phyloP scores from a whole-genome alignment of 1,139 yeast genomes.

The Kodamaea fungicola region DNA sequence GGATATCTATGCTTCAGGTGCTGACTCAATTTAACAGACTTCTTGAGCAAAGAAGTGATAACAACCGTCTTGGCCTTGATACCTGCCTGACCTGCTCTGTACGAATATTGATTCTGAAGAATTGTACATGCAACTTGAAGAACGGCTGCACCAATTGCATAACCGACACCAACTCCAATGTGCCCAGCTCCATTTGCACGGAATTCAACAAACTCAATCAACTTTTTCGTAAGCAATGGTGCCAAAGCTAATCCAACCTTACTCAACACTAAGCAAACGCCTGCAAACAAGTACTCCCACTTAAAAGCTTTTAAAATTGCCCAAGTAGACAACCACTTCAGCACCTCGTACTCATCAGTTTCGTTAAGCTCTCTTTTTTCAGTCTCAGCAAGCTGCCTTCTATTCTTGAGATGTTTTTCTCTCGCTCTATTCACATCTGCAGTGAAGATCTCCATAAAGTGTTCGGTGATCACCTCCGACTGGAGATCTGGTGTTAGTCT shows the following conservation, averaged over 20 bases:
- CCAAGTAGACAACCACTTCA: slow-evolving; percentile 13
- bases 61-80: slow-evolving; percentile 31
- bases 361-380: slow-evolving; percentile 12
- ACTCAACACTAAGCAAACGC: slow-evolving; percentile 12
- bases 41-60: slow-evolving; percentile 31
- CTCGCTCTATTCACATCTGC: slow-evolving; percentile 27
- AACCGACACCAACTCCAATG: slow-evolving; percentile 15
- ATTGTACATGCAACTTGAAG: slow-evolving; percentile 16
- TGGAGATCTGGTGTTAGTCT: slow-evolving; percentile 33
- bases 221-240: slow-evolving; percentile 35
- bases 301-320: slow-evolving; percentile 28
- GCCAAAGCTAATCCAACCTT: slow-evolving; percentile 17
- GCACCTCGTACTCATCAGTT: slow-evolving; percentile 14
- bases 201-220: slow-evolving; percentile 38
- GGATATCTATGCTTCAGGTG: slow-evolving; percentile 27
- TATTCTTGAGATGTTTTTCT: slow-evolving; percentile 14
- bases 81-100: slow-evolving; percentile 48
- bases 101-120: slow-evolving; percentile 57
- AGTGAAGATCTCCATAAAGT: slow-evolving; percentile 30
- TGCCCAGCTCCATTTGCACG: slow-evolving; percentile 20
- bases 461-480: slow-evolving; percentile 42
- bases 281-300: slow-evolving; percentile 20
- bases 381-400: slow-evolving; percentile 13
- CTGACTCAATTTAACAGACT: slow-evolving; percentile 27
- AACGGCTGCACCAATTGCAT: slow-evolving; percentile 28